A percentile compares a stretch with the other conserved stretches of the same genome.
These are phyloP conservation scores for Venturiaceae sp. DNA, from an alignment of 2,329 filamentous ascomycete genomes.

Conservation along the genomic window DNA sequence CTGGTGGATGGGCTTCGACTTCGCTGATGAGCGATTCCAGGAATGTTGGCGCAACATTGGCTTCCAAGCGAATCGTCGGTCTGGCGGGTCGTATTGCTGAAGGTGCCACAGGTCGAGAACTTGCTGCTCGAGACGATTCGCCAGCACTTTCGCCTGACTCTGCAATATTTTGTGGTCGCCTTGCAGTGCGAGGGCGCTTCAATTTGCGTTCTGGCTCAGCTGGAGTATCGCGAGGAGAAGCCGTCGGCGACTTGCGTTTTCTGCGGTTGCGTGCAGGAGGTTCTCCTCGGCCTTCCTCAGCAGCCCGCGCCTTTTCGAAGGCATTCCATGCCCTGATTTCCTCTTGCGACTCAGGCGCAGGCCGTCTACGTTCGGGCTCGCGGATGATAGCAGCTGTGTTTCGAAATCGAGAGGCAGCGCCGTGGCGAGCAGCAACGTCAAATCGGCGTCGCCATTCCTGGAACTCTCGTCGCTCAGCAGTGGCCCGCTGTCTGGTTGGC, in stretches of 20 bases:
- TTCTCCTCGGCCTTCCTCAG: conserved; percentile 36
- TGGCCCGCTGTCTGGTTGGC: conserved; percentile 44
- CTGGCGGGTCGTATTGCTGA: conserved; percentile 15
- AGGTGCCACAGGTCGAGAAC: conserved; percentile 16
- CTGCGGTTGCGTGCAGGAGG: conserved; percentile 32
- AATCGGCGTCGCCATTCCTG: conserved; percentile 76
- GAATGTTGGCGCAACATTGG: conserved; percentile 57
- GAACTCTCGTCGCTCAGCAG: conserved; percentile 47
- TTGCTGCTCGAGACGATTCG: conserved; percentile 21
- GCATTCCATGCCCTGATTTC: conserved; percentile 83
- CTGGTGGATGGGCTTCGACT: conserved; percentile 49
- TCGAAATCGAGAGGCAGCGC: conserved; percentile 63
- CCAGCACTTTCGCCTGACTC: conserved; percentile 7
- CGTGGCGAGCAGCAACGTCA: conserved; percentile 65
- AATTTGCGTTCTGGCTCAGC: conserved; percentile 63
- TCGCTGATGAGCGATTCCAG: conserved; percentile 81
- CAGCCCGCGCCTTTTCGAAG: conserved; percentile 73
- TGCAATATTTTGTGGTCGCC: conserved; percentile 3
- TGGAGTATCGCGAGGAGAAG: conserved; percentile 58
- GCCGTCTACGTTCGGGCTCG: conserved; percentile 32
- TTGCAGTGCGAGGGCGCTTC: conserved; percentile 68
- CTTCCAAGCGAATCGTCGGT: conserved; percentile 15
- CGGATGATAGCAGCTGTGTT: conserved; percentile 54
- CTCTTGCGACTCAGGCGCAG: conserved; percentile 64
- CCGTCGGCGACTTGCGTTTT: conserved; percentile 70